phyloP scores from a whole-genome alignment of 768 basidiomycete genomes.

The Calocera cornea region DNA sequence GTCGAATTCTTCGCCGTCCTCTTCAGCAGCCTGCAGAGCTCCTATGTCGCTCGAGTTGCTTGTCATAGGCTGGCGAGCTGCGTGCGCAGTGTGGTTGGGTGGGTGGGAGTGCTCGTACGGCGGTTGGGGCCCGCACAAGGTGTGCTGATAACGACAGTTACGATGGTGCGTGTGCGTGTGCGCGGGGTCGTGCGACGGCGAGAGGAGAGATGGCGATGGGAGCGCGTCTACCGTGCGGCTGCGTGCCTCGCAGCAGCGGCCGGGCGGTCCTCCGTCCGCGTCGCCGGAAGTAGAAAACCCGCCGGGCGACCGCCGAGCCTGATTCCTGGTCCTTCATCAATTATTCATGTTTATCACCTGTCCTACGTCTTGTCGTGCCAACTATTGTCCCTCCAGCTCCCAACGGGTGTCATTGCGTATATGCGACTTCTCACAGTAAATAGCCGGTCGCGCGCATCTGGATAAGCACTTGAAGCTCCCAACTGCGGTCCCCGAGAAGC shows the following conservation, averaged over 20 bases:
- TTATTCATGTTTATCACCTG: too few species aligned
- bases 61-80: slow-evolving; percentile 3
- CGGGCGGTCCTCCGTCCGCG: neutral
- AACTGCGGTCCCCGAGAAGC: too few species aligned
- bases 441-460: too few species aligned
- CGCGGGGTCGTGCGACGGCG: neutral
- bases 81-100: neutral
- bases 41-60: slow-evolving; percentile 5
- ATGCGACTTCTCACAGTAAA: too few species aligned
- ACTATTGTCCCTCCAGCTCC: too few species aligned
- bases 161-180: neutral
- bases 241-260: neutral
- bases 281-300: neutral
- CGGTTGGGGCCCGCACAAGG: neutral
- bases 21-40: slow-evolving; percentile 1
- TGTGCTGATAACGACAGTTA: neutral
- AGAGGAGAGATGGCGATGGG: neutral
- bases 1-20: slow-evolving; percentile 1
- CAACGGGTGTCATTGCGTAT: too few species aligned
- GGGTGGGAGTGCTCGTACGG: neutral
- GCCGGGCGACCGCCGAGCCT: too few species aligned
- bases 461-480: too few species aligned
- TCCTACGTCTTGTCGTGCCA: too few species aligned
- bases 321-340: too few species aligned
- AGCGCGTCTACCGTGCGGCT: neutral